Evolutionary conservation across 2,329 filamentous ascomycete genomes (phyloP).

Genomic region (Cladorrhinum sp.): DNA sequence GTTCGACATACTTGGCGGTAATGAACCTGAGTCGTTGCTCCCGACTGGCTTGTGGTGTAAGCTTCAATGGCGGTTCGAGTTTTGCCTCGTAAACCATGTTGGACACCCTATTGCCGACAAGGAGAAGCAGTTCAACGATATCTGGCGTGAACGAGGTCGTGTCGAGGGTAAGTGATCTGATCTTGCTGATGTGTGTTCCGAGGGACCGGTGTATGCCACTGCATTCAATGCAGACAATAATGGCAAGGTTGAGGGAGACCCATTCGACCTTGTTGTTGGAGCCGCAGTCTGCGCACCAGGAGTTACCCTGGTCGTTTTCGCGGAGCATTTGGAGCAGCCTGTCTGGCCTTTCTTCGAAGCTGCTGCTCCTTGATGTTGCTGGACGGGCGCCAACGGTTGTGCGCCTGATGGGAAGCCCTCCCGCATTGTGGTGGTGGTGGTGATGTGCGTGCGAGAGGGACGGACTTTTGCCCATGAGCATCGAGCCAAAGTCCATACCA

Average conservation of each 20-base stretch:
- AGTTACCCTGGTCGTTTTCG: conserved; percentile 88
- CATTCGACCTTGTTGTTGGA: conserved; percentile 92
- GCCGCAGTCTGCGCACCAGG: conserved; percentile 90
- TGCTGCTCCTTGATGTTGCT: conserved; percentile 66
- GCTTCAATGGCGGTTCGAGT: conserved; percentile 72
- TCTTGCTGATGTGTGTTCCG: conserved; percentile 96
- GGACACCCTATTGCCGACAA: conserved; percentile 89
- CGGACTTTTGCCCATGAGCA: conserved; percentile 87
- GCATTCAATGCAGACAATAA: conserved; percentile 96
- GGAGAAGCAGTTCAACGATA: conserved; percentile 88
- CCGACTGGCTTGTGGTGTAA: conserved; percentile 70
- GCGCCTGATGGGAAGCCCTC: conserved; percentile 64
- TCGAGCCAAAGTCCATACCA: conserved; percentile 84
- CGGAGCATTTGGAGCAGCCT: conserved; percentile 83
- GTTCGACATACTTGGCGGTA: conserved; percentile 88
- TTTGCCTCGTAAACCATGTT: conserved; percentile 96
- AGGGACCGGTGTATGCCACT: conserved; percentile 95
- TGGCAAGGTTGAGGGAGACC: conserved; percentile 97
- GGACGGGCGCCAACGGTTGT: conserved; percentile 91
- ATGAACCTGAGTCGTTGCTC: conserved; percentile 95
- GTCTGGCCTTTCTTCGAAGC: conserved; percentile 77
- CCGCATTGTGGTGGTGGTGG: conserved; percentile 38
- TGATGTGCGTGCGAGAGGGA: conserved; percentile 53
- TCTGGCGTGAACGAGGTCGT: conserved; percentile 95
- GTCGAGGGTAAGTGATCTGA: conserved; percentile 90